These are phyloP conservation scores for Claviceps fusiformis DNA, from an alignment of 2,329 filamentous ascomycete species.

Conservation along the genomic window DNA sequence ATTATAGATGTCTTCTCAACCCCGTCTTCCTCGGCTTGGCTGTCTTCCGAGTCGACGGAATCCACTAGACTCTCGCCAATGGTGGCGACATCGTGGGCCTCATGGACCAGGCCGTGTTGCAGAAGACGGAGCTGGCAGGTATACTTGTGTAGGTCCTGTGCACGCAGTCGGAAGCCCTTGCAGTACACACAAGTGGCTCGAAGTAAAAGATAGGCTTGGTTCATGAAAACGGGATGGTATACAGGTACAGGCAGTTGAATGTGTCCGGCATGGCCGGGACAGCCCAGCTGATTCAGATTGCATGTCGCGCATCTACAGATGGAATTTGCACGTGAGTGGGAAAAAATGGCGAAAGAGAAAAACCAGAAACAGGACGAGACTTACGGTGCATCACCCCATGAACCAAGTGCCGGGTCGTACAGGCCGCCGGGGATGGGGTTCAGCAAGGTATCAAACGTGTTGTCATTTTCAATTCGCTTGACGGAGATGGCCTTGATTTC, in stretches of 20 bases:
- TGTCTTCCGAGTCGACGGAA: constrained; percentile 30
- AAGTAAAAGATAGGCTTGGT: constrained; percentile 74
- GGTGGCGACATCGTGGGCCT: constrained; percentile 46
- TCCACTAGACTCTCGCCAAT: constrained; percentile 26
- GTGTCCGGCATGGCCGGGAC: constrained; percentile 87
- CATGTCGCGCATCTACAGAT: constrained; percentile 72
- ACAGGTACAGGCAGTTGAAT: constrained; percentile 88
- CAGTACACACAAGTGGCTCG: constrained; percentile 87
- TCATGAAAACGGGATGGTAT: constrained; percentile 94
- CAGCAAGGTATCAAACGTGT: constrained; percentile 83
- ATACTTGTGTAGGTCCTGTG: constrained; percentile 63
- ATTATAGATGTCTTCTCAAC: constrained; percentile 36
- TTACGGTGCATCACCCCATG: constrained; percentile 74
- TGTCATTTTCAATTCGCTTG: constrained; percentile 83
- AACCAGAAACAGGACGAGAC: constrained; percentile 6
- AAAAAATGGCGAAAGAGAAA: constrained; percentile 6
- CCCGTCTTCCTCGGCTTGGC: constrained; percentile 53
- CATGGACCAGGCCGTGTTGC: constrained; percentile 66
- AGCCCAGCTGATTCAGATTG: constrained; percentile 65
- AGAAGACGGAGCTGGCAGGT: constrained; percentile 75
- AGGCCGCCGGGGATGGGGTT: constrained; percentile 84
- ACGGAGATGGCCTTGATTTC: constrained; percentile 87
- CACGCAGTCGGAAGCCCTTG: constrained; percentile 68
- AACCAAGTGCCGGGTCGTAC: constrained; percentile 83
- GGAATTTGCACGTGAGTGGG: neutral